A percentile compares a stretch with the other conserved stretches of the same genome.
Evolutionary conservation across 768 basidiomycete genomes (phyloP).

Genomic region (Termitomyces sp.): DNA sequence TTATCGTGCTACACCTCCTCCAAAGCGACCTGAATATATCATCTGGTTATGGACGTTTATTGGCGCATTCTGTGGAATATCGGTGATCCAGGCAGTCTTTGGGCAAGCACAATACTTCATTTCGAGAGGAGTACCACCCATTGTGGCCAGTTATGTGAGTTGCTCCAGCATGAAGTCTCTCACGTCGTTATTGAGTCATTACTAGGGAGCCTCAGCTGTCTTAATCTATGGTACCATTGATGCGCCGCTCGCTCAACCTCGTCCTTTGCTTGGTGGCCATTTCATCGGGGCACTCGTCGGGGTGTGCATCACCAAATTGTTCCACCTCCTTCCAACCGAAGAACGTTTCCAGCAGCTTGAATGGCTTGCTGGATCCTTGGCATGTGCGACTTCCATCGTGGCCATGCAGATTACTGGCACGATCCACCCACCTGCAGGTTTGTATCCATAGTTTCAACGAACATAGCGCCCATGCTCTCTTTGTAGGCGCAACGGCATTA

Average conservation of each 20-base stretch:
- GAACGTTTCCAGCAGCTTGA: slow-evolving; percentile 33
- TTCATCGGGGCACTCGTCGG: slow-evolving; percentile 44
- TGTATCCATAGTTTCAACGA: neutral
- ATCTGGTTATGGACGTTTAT: slow-evolving; percentile 50
- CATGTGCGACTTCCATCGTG: slow-evolving; percentile 35
- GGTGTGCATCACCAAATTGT: slow-evolving; percentile 45
- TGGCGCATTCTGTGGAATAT: slow-evolving; percentile 44
- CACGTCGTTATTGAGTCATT: neutral
- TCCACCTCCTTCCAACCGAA: slow-evolving; percentile 37
- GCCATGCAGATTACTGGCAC: slow-evolving; percentile 48
- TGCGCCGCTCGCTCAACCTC: slow-evolving; percentile 46
- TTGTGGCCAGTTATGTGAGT: slow-evolving; percentile 45
- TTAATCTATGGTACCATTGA: slow-evolving; percentile 50
- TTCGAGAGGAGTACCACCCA: slow-evolving; percentile 35
- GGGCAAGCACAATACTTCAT: slow-evolving; percentile 42
- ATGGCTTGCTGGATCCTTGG: slow-evolving; percentile 45
- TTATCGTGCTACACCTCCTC: slow-evolving; percentile 29
- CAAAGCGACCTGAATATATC: slow-evolving; percentile 25
- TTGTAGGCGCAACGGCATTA: slow-evolving; percentile 45
- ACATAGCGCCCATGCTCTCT: neutral
- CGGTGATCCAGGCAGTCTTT: slow-evolving; percentile 45
- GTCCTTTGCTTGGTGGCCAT: slow-evolving; percentile 44
- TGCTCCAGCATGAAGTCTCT: neutral
- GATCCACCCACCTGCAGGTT: slow-evolving; percentile 50
- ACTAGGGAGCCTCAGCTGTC: slow-evolving; percentile 49